Evolutionary conservation across 768 basidiomycete genomes (phyloP).

Genomic region (Termitomyces sp.): DNA sequence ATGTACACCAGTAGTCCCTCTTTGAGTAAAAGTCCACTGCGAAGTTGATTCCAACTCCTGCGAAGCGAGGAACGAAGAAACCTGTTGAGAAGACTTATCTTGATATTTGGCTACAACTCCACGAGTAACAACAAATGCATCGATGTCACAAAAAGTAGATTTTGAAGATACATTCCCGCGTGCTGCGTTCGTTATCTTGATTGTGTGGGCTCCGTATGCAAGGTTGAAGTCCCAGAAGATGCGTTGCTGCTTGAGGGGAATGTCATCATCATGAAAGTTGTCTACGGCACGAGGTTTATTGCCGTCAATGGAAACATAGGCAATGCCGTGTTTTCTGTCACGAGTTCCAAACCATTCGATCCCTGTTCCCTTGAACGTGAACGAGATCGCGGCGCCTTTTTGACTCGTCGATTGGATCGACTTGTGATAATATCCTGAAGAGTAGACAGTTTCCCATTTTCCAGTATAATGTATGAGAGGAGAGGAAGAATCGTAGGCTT

Average conservation of each 20-base stretch:
- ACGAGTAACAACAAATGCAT: constrained; percentile 62
- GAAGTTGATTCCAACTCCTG: constrained; percentile 3
- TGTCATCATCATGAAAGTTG: constrained; percentile 27
- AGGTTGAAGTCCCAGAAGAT: constrained; percentile 58
- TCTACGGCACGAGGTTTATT: constrained; percentile 38
- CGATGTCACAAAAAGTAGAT: constrained; percentile 42
- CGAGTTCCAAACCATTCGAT: constrained; percentile 74
- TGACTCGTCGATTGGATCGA: constrained; percentile 46
- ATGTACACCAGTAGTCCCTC: constrained; percentile 67
- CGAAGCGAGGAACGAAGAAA: constrained; percentile 4
- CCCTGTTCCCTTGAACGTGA: constrained; percentile 68
- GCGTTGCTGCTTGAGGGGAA: constrained; percentile 48
- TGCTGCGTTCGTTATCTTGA: constrained; percentile 59
- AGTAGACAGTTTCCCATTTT: constrained; percentile 50
- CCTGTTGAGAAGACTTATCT: neutral
- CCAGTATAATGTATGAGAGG: constrained; percentile 61
- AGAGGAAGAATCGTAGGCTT: constrained; percentile 64
- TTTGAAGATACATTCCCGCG: constrained; percentile 27
- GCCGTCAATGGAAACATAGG: constrained; percentile 56
- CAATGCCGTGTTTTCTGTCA: constrained; percentile 47
- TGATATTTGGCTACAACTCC: constrained; percentile 18
- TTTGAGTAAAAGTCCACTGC: constrained; percentile 55
- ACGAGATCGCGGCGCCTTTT: constrained; percentile 41
- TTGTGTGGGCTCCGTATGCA: constrained; percentile 43
- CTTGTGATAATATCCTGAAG: constrained; percentile 41